These are phyloP conservation scores for Pyricularia sp. DNA, from an alignment of 2,329 filamentous ascomycete species.

Conservation along the genomic window DNA sequence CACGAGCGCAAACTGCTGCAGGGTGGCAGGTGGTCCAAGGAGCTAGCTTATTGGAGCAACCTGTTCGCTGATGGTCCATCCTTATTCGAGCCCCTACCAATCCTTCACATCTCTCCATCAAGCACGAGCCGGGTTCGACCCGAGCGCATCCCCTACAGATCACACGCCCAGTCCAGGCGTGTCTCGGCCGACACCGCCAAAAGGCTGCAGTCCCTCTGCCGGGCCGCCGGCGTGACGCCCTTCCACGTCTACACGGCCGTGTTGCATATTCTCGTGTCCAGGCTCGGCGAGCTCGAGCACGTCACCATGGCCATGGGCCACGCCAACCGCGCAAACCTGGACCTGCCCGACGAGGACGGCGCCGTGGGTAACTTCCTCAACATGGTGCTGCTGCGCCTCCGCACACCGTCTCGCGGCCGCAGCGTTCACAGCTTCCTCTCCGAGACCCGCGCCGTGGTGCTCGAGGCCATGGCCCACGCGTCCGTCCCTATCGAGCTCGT, in stretches of 20 bases:
- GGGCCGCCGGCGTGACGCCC: not conserved
- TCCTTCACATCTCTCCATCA: not conserved
- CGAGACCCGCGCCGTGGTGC: not conserved
- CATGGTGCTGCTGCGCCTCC: constrained; percentile 1
- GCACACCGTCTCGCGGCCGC: not conserved
- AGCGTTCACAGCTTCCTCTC: not conserved
- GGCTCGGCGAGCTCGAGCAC: not conserved
- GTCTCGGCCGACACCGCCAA: not conserved
- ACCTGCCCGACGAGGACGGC: constrained; percentile 48
- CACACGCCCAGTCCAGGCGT: not conserved
- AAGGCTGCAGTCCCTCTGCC: not conserved
- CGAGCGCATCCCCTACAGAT: not conserved
- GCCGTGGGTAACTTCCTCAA: constrained; percentile 52
- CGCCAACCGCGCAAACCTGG: constrained; percentile 21
- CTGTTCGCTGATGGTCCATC: not conserved
- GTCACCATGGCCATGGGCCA: not conserved
- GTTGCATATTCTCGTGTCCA: not conserved
- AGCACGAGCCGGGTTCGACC: not conserved
- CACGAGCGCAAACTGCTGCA: not conserved
- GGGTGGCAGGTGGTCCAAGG: not conserved
- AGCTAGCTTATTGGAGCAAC: not conserved
- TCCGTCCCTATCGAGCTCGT: not conserved
- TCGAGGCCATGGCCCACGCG: not conserved
- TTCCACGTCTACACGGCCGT: not conserved
- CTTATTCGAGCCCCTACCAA: not conserved